Evolutionary conservation across 2,329 filamentous ascomycete species (phyloP), one percentile per base, ranked within the genome.

Genomic region (Penicillium sp.): DNA sequence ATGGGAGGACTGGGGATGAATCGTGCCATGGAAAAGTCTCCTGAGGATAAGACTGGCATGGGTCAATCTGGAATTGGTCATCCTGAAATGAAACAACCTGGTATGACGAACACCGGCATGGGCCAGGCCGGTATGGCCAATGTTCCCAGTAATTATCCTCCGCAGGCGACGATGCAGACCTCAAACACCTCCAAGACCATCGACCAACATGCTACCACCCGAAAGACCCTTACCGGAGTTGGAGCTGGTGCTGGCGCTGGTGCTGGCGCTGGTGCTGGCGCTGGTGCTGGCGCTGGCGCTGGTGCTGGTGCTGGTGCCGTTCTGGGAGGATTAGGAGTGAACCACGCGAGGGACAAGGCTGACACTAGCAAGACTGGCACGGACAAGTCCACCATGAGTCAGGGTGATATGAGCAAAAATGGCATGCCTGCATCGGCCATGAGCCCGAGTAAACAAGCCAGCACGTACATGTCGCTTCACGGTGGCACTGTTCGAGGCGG

Each of bases 361-460:
- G 31, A 31, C 31, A 9, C 31, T 6, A 31, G 31, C 6, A 43
- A 35, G 1, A 36, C 27, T 1, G 53, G 41, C 11, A 53, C 39
- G 31, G 16, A 27, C 31, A 31, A 22, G 16, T n/a, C 31, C 47
- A 54, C 55, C 4, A 59, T 57, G 52, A 54, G 54, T 22, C 58
- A 56, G 36, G 39, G 40, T 37, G 49, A 13, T 1, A 35, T 31
- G n/a, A 39, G 54, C 14, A 50, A 59, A 19, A 36, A 43, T 13
- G 22, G 39, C 39, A 59, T 53, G 18, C 18, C 39, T 5, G 18
- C 39, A 22, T 3, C 46, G 13, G 27, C 31, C 37, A 43, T 40
- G 36, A 33, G 13, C 10, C 9, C 49, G 4, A 39, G 41, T 10
- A n/a, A 13, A 52, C 14, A 41, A 41, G 37, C 37, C 37, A 52